Conservation (phyloP, 1,284 basidiomycete genomes). For the Ceratobasidium sp. region DNA sequence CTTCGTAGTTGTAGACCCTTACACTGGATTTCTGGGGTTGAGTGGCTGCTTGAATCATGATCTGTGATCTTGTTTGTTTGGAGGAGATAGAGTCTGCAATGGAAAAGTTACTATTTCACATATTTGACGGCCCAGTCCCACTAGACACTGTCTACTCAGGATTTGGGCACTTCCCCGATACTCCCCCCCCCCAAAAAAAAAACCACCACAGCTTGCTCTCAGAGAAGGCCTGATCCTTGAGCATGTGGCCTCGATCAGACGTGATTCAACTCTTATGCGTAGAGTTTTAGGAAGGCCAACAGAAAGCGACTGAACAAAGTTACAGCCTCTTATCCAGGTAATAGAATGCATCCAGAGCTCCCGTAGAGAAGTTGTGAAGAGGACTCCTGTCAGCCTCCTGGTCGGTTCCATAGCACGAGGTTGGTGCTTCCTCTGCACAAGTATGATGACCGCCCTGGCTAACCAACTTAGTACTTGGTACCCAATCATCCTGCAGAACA, state of each 20-base stretch:
- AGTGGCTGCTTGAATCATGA: neutral
- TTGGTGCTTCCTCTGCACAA: neutral
- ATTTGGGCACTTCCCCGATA: too few relatives aligned
- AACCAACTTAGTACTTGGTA: neutral
- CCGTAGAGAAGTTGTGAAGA: neutral
- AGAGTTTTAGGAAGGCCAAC: too few relatives aligned
- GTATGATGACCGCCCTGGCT: neutral
- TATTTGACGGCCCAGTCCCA: neutral
- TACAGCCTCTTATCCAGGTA: neutral
- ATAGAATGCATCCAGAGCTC: neutral
- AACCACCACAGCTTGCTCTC: too few relatives aligned
- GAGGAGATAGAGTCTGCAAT: neutral
- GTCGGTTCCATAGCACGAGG: slow-evolving; percentile 14
- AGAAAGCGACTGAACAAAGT: too few relatives aligned
- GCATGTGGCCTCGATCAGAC: too few relatives aligned
- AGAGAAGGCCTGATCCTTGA: too few relatives aligned
- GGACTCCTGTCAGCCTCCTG: slow-evolving; percentile 4
- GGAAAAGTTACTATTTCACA: neutral
- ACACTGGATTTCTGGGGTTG: neutral
- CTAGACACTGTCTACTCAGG: too few relatives aligned
- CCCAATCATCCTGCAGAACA: neutral
- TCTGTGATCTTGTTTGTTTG: neutral
- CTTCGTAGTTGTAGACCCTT: neutral
- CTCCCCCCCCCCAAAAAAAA: too few relatives aligned
- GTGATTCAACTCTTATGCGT: too few relatives aligned